phyloP scores from a whole-genome alignment of 768 basidiomycete species.

The Amanita molliuscula region DNA sequence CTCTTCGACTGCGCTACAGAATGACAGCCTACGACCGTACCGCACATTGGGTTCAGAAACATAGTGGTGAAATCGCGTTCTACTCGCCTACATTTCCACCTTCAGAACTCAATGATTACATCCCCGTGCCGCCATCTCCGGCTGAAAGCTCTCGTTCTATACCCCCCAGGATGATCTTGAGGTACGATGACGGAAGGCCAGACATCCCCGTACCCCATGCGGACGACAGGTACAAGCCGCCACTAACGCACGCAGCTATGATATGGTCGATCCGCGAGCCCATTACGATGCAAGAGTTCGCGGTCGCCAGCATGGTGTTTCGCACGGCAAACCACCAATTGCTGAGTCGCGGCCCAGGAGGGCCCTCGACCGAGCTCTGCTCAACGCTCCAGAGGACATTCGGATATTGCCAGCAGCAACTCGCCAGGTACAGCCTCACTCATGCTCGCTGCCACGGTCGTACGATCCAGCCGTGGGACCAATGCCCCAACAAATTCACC shows the following conservation, averaged over 20 bases:
- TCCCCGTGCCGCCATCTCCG: constrained; percentile 34
- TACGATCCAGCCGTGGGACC: constrained; percentile 16
- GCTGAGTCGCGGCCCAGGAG: constrained; percentile 18
- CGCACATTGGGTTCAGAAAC: constrained; percentile 45
- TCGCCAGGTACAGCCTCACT: constrained; percentile 27
- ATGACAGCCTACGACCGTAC: constrained; percentile 53
- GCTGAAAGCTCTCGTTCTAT: constrained; percentile 39
- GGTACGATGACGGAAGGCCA: constrained; percentile 52
- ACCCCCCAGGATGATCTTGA: constrained; percentile 66
- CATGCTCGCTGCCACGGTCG: constrained; percentile 36
- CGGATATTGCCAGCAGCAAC: constrained; percentile 44
- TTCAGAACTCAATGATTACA: constrained; percentile 33
- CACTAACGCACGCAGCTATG: constrained; percentile 9
- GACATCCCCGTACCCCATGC: constrained; percentile 53
- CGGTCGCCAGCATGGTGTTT: constrained; percentile 29
- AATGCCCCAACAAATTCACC: constrained; percentile 17
- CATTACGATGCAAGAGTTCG: constrained; percentile 11
- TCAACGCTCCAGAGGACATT: constrained; percentile 47
- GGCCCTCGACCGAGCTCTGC: constrained; percentile 13
- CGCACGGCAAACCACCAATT: constrained; percentile 22
- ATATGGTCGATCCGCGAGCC: background rate
- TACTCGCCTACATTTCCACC: constrained; percentile 54
- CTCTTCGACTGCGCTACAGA: constrained; percentile 47
- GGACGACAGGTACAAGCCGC: constrained; percentile 12
- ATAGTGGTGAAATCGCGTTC: constrained; percentile 27